phyloP scores from a whole-genome alignment of 768 basidiomycete species.

The Symmetrospora coprosmae region DNA sequence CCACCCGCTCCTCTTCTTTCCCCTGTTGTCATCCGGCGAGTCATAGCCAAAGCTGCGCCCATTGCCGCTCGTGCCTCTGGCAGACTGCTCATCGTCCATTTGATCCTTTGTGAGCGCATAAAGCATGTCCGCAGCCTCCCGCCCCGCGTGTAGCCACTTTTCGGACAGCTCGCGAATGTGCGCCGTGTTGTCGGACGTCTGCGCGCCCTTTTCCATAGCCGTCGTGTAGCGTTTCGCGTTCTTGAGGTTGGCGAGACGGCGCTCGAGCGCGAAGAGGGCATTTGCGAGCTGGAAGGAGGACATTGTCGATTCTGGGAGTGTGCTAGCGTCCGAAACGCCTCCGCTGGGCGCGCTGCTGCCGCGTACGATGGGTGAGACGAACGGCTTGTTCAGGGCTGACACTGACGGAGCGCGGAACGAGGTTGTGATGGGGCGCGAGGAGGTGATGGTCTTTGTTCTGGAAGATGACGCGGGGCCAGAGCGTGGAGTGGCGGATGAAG shows the following conservation, averaged over 20 bases:
- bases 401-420: not conserved
- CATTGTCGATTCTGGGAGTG: too few relatives aligned
- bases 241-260: not conserved
- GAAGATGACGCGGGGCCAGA: not conserved
- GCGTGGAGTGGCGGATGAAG: not conserved
- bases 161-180: conserved; percentile 6
- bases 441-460: not conserved
- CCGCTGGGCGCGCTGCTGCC: too few relatives aligned
- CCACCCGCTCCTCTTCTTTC: not conserved
- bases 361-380: not conserved
- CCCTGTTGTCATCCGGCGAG: not conserved
- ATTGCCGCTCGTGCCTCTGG: not conserved
- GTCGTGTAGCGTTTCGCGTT: not conserved
- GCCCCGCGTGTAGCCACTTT: conserved; percentile 13
- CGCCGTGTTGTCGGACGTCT: conserved; percentile 6
- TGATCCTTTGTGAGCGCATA: conserved; percentile 7
- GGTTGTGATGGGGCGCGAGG: not conserved
- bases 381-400: conserved; percentile 13
- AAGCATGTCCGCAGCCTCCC: conserved; percentile 20
- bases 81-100: not conserved
- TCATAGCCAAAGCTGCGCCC: not conserved
- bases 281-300: conserved; percentile 2
- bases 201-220: not conserved
- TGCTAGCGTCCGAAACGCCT: too few relatives aligned
- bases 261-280: not conserved